Percentiles rank a stretch among this genome's conserved stretches.
Evolutionary conservation across 2,329 filamentous ascomycete species (phyloP).

Genomic region (Claviceps citrina): DNA sequence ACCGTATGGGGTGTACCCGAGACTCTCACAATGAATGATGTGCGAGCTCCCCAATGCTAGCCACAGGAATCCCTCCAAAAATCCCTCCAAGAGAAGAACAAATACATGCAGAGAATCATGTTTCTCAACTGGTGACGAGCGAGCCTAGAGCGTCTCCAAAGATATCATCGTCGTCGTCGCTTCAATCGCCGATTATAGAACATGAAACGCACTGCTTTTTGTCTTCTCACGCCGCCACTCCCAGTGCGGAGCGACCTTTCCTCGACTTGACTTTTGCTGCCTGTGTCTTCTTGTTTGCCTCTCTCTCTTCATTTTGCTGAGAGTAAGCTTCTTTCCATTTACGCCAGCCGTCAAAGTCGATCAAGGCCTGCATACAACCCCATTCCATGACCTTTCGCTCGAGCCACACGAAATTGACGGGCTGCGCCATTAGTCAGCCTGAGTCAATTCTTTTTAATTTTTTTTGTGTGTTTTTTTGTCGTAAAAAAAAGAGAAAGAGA

Average conservation of each 20-base stretch:
- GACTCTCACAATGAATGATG: neutral
- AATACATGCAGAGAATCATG: neutral
- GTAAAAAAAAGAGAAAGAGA: neutral
- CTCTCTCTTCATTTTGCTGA: conserved; percentile 28
- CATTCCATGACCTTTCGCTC: conserved; percentile 97
- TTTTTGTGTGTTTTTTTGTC: neutral
- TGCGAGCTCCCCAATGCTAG: neutral
- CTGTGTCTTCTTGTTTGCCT: conserved; percentile 26
- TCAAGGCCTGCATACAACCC: conserved; percentile 98
- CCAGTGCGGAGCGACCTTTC: conserved; percentile 27
- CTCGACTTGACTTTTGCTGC: conserved; percentile 25
- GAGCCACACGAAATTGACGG: conserved; percentile 94
- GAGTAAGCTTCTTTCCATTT: conserved; percentile 77
- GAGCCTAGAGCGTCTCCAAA: conserved; percentile 2
- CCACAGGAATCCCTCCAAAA: too few species aligned
- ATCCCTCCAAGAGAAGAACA: neutral
- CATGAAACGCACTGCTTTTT: neutral
- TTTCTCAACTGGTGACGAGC: too few species aligned
- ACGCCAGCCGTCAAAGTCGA: conserved; percentile 96
- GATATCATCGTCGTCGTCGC: neutral
- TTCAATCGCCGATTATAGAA: neutral
- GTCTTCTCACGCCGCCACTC: neutral
- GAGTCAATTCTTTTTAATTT: neutral
- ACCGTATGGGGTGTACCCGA: neutral
- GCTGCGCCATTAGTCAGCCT: conserved; percentile 35